Evolutionary conservation across 2,329 filamentous ascomycete genomes (phyloP), one percentile per base, ranked within the genome.

Genomic region (Sphaerostilbella broomeana): DNA sequence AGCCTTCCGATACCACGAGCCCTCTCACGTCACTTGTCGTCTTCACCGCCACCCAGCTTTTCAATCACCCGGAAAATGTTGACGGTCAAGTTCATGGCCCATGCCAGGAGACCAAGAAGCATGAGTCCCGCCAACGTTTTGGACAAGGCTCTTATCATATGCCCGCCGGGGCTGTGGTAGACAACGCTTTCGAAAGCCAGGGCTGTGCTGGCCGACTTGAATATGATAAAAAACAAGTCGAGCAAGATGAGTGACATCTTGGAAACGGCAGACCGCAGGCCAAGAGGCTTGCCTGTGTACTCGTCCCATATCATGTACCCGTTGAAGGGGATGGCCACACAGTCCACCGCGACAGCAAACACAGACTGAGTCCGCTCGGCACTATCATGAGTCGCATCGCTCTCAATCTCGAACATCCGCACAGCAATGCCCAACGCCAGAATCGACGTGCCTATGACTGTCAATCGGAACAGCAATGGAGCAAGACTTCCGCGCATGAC

Each of bases 271-370:
- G 81, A 81, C 29, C 94, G 84, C 44, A 98, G 68, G 2, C 92
- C 92, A 15, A 98, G 70, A 16, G 94, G 92, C 58, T 94, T 94
- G 20, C 87, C 86, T 5, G 86, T 92, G 64, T 95, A 97, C 65
- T 98, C 92, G 57, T 98, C 92, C 66, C 82, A 94, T 17, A 89
- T 94, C 66, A 97, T 92, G 64, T 95, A 97, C 34, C 85, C 67
- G 40, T 94, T 83, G 63, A 97, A 98, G 3, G 90, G 79, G 43
- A 97, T 74, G 3, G 92, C 90, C 11, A 97, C 74, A 6, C 83
- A 79, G 61, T 97, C 90, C 26, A 98, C 85, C 24, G 86, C 77
- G 38, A 97, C 82, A 20, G 90, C 90, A 66, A 97, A 88, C 43
- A 88, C 76, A 6, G 87, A 84, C 36, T 92, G 94, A 26, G 83